Evolutionary conservation across 2,329 filamentous ascomycete genomes (phyloP).

Genomic region (Metarhizium sp.): DNA sequence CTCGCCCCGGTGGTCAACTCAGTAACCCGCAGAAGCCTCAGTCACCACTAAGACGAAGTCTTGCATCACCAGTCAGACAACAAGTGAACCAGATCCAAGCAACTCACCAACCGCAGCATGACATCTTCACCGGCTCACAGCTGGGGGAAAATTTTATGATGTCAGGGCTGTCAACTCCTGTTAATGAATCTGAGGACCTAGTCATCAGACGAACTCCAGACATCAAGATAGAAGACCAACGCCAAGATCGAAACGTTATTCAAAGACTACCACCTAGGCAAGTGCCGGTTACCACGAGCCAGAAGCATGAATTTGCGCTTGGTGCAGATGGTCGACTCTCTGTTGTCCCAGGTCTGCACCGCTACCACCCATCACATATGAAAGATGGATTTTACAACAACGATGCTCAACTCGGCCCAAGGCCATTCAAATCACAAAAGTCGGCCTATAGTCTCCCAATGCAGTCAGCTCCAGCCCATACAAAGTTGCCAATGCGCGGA

Average conservation of each 20-base stretch:
- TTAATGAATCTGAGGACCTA: slow-evolving; percentile 16
- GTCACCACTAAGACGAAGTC: slow-evolving; percentile 9
- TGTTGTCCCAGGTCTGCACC: slow-evolving; percentile 18
- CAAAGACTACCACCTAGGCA: slow-evolving; percentile 1
- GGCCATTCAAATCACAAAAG: slow-evolving; percentile 10
- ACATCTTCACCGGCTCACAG: slow-evolving; percentile 28
- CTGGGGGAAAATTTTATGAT: slow-evolving; percentile 30
- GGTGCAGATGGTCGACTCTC: slow-evolving; percentile 15
- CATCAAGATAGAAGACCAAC: slow-evolving; percentile 3
- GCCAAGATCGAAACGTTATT: background rate
- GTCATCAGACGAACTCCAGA: slow-evolving; percentile 6
- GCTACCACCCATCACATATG: slow-evolving; percentile 17
- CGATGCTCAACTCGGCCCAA: slow-evolving; percentile 9
- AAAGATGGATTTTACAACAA: slow-evolving; percentile 24
- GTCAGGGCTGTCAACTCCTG: slow-evolving; percentile 27
- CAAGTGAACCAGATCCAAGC: background rate
- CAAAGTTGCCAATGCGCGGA: slow-evolving; percentile 31
- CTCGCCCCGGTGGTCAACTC: slow-evolving; percentile 1
- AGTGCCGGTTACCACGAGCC: background rate
- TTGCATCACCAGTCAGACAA: slow-evolving; percentile 11
- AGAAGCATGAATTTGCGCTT: slow-evolving; percentile 4
- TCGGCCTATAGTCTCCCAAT: slow-evolving; percentile 11
- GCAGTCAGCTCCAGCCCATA: slow-evolving; percentile 12
- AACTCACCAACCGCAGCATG: slow-evolving; percentile 6
- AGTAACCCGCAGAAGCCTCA: slow-evolving; percentile 13